These are phyloP conservation scores for Plectosphaerella sp. DNA, from an alignment of 2,329 filamentous ascomycete genomes.

Conservation along the genomic window DNA sequence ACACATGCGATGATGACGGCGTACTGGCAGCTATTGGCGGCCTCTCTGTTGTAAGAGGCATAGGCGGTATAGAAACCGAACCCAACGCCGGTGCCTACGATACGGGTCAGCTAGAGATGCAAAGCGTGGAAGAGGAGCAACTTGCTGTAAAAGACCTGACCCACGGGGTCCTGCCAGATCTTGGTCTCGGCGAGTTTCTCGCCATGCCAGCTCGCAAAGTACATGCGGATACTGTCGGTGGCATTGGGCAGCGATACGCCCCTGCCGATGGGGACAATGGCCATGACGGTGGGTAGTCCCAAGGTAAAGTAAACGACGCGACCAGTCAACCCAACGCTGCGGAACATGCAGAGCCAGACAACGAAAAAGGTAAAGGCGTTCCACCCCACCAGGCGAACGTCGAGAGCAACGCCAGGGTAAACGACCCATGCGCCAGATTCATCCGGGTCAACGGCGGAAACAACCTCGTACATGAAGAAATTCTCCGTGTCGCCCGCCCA, in stretches of 20 bases:
- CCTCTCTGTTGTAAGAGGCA: conserved; percentile 48
- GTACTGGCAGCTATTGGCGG: conserved; percentile 50
- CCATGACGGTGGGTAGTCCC: conserved; percentile 49
- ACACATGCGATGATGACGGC: conserved; percentile 47
- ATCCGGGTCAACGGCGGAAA: conserved; percentile 12
- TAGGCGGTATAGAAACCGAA: conserved; percentile 52
- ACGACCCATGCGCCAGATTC: conserved; percentile 23
- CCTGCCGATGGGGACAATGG: conserved; percentile 46
- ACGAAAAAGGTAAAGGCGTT: conserved; percentile 50
- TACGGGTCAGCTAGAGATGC: no score
- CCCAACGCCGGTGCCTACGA: conserved; percentile 17
- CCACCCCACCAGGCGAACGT: conserved; percentile 51
- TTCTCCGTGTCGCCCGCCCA: conserved; percentile 40
- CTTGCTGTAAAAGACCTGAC: conserved; percentile 33
- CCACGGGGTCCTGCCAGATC: conserved; percentile 50
- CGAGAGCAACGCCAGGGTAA: conserved; percentile 36
- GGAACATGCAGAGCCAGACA: conserved; percentile 53
- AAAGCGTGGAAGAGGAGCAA: conserved; percentile 5
- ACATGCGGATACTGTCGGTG: conserved; percentile 39
- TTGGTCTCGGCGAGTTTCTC: conserved; percentile 38
- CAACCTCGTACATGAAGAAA: conserved; percentile 21
- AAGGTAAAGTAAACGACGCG: conserved; percentile 54
- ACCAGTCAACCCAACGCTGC: conserved; percentile 48
- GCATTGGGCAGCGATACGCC: conserved; percentile 47
- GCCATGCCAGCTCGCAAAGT: conserved; percentile 31